Base-by-base conservation (phyloP, 495 filamentous ascomycete genomes). In the Cladorrhinum samala region DNA sequence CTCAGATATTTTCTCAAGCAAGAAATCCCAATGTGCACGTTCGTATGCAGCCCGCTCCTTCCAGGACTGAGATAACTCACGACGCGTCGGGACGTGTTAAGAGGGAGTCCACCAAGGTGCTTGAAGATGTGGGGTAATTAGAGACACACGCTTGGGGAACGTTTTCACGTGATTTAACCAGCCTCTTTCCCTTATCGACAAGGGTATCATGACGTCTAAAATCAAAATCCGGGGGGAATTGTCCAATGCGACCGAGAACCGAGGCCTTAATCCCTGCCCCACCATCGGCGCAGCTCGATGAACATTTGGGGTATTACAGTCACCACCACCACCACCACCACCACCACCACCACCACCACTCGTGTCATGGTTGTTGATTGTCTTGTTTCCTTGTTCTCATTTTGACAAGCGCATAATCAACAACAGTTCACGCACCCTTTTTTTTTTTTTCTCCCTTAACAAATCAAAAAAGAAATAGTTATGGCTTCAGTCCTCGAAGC, bases 401-500 rank as follows among this genome's bases (percentile, higher is more conserved):
- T n/a, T n/a, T n/a, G n/a, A n/a, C n/a, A n/a, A n/a, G n/a, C n/a
- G n/a, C n/a, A n/a, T n/a, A n/a, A n/a, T n/a, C n/a, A n/a, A n/a
- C n/a, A n/a, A n/a, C n/a, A n/a, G n/a, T n/a, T n/a, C n/a, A n/a
- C n/a, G n/a, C n/a, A n/a, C n/a, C n/a, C n/a, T n/a, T n/a, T n/a
- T n/a, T n/a, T n/a, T n/a, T n/a, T n/a, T n/a, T 33, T 6, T 11
- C 11, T 33, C 27, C 27, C 27, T 33, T 11, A 6, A 33, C 11
- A 5, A 33, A 23, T 23, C 42, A 13, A 3, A 21, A 19, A 45
- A 19, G 23, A n/a, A n/a, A n/a, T n/a, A n/a, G n/a, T n/a, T n/a
- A 76, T 73, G 69, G 68, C 70, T 50, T 68, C 68, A 17, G 96
- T 97, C 92, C 84, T 96, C 57, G 88, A 95, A 69, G 96, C 84